phyloP scores from a whole-genome alignment of 345 rosid genomes.

The Microcos paniculata region DNA sequence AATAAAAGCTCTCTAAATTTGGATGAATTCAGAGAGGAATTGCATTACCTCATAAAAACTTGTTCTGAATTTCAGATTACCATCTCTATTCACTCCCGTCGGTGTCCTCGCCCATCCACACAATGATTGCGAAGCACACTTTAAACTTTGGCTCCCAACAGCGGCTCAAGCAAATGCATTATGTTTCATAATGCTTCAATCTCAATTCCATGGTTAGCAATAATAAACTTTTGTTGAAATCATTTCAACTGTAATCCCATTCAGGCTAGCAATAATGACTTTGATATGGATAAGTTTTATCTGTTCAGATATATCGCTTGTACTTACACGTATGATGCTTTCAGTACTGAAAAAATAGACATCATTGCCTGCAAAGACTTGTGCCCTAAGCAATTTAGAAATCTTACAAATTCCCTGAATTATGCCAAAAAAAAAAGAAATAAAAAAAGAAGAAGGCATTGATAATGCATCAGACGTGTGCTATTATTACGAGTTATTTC shows the following conservation, averaged over 20 bases:
- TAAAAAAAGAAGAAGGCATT: no score
- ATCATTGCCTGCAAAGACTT: neutral
- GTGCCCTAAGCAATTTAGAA: neutral
- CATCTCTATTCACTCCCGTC: constrained; percentile 67
- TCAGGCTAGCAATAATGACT: neutral
- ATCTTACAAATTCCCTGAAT: neutral
- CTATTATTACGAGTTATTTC: neutral
- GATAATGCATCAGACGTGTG: neutral
- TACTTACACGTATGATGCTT: neutral
- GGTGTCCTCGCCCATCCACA: constrained; percentile 58
- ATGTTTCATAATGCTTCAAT: neutral
- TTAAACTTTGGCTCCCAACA: constrained; percentile 59
- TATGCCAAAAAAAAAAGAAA: no score
- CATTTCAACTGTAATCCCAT: neutral
- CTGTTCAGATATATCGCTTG: neutral
- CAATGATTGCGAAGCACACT: constrained; percentile 43
- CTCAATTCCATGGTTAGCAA: neutral
- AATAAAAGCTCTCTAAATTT: no score
- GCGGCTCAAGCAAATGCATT: constrained; percentile 22
- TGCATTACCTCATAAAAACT: no score
- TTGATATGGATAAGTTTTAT: neutral
- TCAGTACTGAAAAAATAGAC: neutral
- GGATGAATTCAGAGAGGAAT: no score
- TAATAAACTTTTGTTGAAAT: neutral
- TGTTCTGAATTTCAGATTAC: constrained; percentile 77